Evolutionary conservation across 2,329 filamentous ascomycete species (phyloP).

Genomic region (Botrytis paeoniae): DNA sequence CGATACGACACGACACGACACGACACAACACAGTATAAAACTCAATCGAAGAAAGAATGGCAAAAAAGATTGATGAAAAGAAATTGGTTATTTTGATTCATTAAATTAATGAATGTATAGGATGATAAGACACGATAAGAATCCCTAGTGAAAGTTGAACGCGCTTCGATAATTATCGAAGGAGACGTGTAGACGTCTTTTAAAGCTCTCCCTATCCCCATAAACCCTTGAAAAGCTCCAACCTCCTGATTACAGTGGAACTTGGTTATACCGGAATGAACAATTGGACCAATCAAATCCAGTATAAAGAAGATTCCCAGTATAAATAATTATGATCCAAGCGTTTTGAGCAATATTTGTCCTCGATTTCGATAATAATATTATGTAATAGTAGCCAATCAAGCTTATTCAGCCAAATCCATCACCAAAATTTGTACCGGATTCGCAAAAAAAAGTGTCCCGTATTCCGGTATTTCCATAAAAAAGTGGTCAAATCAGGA

Average conservation of each 20-base stretch:
- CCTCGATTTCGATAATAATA: no score
- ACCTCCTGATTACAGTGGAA: not conserved
- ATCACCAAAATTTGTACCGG: no score
- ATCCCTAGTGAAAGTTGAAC: not conserved
- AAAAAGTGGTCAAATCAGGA: no score
- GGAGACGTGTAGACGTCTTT: not conserved
- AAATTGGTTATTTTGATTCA: not conserved
- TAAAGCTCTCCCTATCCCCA: not conserved
- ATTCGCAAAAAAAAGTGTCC: no score
- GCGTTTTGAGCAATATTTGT: no score
- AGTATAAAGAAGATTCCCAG: no score
- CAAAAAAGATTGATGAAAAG: not conserved
- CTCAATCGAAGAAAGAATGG: not conserved
- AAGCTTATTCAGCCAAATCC: no score
- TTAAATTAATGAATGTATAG: not conserved
- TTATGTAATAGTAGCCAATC: no score
- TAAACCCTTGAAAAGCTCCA: not conserved
- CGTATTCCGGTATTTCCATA: no score
- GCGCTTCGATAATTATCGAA: not conserved
- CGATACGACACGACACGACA: not conserved
- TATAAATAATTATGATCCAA: no score
- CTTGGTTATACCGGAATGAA: no score
- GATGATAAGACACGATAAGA: not conserved
- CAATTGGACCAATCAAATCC: no score
- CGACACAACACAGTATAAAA: not conserved